phyloP scores from a whole-genome alignment of 345 rosid genomes.

The Erysimum cheiranthoides region DNA sequence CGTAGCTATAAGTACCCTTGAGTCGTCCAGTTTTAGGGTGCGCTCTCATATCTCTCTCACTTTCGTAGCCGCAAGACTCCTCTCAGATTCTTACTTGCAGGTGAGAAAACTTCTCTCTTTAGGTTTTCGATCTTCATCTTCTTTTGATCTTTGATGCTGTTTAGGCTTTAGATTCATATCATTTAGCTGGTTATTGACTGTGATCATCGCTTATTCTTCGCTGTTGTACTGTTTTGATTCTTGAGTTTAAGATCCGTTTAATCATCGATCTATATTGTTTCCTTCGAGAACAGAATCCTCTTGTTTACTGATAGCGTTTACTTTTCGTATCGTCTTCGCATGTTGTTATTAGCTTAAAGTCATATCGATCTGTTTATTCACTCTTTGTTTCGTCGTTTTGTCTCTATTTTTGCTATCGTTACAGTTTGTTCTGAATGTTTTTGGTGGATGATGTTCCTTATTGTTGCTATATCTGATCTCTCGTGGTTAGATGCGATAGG shows the following conservation, averaged over 20 bases:
- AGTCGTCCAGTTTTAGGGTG: neutral
- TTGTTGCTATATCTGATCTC: neutral
- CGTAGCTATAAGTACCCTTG: conserved; percentile 27
- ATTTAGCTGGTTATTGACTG: neutral
- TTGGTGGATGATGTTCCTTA: neutral
- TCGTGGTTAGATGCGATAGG: neutral
- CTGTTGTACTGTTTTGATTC: neutral
- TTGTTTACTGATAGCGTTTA: neutral
- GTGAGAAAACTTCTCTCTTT: neutral
- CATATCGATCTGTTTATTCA: neutral
- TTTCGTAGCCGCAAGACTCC: conserved; percentile 36
- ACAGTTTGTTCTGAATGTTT: neutral
- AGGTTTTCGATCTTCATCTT: neutral
- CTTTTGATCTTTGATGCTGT: neutral
- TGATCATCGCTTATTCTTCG: neutral
- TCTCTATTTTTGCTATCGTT: neutral
- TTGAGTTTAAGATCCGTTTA: neutral
- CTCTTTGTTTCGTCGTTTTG: neutral
- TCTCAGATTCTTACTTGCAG: conserved; percentile 38
- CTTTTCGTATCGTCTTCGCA: neutral
- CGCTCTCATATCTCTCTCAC: neutral
- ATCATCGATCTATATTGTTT: neutral
- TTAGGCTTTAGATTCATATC: neutral
- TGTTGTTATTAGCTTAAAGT: neutral
- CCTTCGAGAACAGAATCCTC: neutral